phyloP scores from a whole-genome alignment of 106 monocot genomes.

The Gastrodia elata region DNA sequence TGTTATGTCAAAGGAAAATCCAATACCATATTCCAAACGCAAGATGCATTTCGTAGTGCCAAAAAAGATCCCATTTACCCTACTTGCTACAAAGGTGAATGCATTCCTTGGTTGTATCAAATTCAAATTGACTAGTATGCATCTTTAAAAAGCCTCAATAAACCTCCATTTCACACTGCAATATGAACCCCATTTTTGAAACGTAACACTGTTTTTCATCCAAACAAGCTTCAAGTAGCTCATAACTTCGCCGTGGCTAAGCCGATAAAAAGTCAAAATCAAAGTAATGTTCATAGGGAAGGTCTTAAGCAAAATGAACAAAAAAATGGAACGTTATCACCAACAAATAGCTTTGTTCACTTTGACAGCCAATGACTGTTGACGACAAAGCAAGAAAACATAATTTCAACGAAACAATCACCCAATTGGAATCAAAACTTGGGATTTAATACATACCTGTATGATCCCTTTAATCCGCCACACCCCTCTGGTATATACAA shows the following conservation, averaged over 20 bases:
- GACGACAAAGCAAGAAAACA: neutral
- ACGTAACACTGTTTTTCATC: no score
- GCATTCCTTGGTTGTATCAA: neutral
- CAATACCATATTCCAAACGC: neutral
- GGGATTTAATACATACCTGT: slow-evolving; percentile 15
- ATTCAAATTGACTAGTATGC: neutral
- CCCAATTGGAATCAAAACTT: neutral
- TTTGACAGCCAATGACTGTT: neutral
- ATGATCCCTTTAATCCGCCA: slow-evolving; percentile 61
- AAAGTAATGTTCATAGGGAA: neutral
- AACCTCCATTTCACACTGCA: neutral
- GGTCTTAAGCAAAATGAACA: neutral
- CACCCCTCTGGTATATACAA: slow-evolving; percentile 32
- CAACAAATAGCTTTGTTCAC: neutral
- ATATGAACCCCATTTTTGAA: neutral
- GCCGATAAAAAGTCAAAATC: neutral
- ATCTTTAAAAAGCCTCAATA: neutral
- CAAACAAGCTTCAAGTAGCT: neutral
- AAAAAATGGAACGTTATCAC: neutral
- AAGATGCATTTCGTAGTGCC: neutral
- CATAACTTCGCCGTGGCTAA: neutral
- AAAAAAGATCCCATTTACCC: neutral
- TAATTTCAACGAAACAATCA: neutral
- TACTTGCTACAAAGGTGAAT: neutral
- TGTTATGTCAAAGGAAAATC: neutral